Percentiles rank a stretch among this genome's conserved stretches.
These are phyloP conservation scores for Aspergillus piperis DNA, from an alignment of 2,329 filamentous ascomycete species.

Conservation along the genomic window DNA sequence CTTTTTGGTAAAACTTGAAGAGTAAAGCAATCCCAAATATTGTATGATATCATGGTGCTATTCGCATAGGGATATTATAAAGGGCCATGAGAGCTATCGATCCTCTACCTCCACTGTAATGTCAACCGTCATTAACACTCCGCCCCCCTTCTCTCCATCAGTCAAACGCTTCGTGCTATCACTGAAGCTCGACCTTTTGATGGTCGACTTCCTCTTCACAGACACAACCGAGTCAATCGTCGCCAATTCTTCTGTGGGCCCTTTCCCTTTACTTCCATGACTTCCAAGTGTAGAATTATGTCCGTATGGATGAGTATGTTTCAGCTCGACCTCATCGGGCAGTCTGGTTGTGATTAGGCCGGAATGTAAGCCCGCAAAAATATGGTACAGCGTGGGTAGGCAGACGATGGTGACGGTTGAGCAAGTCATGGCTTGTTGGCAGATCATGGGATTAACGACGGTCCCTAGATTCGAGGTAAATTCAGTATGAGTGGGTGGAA, in stretches of 20 bases:
- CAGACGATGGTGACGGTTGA: conserved; percentile 27
- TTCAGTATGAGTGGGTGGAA: not conserved
- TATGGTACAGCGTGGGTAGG: conserved; percentile 29
- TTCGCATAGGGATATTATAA: too few species aligned
- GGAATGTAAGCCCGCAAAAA: conserved; percentile 28
- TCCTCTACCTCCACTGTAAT: conserved; percentile 21
- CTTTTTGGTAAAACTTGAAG: too few species aligned
- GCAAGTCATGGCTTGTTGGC: conserved; percentile 28
- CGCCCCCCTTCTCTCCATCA: conserved; percentile 3
- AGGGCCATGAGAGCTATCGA: not conserved
- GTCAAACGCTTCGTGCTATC: conserved; percentile 22
- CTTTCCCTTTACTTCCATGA: conserved; percentile 5
- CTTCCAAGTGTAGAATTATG: conserved; percentile 15
- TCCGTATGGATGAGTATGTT: conserved; percentile 11
- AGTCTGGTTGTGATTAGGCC: conserved; percentile 22
- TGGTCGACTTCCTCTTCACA: not conserved
- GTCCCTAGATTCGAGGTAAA: conserved; percentile 13
- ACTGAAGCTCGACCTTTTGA: conserved; percentile 9
- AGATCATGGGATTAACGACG: conserved; percentile 17
- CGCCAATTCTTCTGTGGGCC: not conserved
- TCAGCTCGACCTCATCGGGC: conserved; percentile 19
- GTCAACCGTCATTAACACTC: conserved; percentile 24
- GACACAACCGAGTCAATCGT: not conserved
- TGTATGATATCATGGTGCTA: too few species aligned
- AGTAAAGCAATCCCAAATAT: too few species aligned